Percentiles rank a stretch among this genome's conserved stretches.
phyloP scores from a whole-genome alignment of 2,329 filamentous ascomycete genomes.

The Taxawa tesnikishii region DNA sequence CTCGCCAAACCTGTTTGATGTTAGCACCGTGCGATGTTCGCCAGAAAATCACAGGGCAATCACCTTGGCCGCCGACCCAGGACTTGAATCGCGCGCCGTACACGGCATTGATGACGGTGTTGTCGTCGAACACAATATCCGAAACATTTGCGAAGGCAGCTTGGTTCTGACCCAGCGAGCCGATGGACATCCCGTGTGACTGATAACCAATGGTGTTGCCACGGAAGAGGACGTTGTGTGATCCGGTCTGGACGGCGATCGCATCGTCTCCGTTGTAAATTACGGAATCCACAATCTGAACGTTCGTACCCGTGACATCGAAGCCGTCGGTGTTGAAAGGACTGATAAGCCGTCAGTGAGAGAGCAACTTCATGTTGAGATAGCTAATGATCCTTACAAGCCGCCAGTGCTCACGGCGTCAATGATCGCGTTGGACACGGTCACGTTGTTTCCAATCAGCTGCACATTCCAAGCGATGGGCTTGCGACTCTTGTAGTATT shows the following conservation, averaged over 20 bases:
- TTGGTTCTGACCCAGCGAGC: slow-evolving; percentile 27
- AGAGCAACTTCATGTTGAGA: no score
- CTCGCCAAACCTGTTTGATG: slow-evolving; percentile 28
- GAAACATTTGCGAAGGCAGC: slow-evolving; percentile 25
- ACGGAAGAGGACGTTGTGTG: slow-evolving; percentile 26
- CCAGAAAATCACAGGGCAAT: no score
- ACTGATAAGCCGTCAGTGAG: no score
- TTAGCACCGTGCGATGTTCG: no score
- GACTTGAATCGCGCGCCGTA: slow-evolving; percentile 34
- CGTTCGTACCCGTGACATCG: slow-evolving; percentile 19
- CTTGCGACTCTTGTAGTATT: slow-evolving; percentile 29
- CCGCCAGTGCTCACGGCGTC: slow-evolving; percentile 23
- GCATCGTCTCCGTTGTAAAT: slow-evolving; percentile 34
- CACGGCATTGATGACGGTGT: slow-evolving; percentile 28
- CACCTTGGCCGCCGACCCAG: slow-evolving; percentile 29
- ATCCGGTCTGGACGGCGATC: slow-evolving; percentile 26
- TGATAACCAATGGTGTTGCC: slow-evolving; percentile 30
- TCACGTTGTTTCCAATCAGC: slow-evolving; percentile 27
- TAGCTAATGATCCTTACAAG: no score
- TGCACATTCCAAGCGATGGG: slow-evolving; percentile 32
- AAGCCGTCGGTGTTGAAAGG: slow-evolving; percentile 31
- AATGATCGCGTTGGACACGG: slow-evolving; percentile 27
- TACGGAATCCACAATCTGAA: slow-evolving; percentile 16
- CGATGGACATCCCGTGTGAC: slow-evolving; percentile 31
- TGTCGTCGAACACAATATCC: slow-evolving; percentile 29